Conservation (phyloP, 2,329 filamentous ascomycete species). For the Aspergillus thermomutatus region DNA sequence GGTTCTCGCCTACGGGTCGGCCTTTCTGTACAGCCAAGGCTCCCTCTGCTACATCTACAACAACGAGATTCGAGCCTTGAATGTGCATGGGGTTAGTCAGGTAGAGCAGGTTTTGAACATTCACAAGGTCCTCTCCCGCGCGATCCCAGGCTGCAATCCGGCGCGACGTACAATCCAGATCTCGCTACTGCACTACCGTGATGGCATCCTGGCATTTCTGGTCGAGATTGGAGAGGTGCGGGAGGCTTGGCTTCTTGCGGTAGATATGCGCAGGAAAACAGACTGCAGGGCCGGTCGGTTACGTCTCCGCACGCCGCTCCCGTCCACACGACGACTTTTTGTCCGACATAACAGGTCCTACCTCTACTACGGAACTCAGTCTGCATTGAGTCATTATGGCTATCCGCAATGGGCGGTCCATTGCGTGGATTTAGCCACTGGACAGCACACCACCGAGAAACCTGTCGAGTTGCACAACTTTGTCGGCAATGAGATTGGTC, state of each 20-base stretch:
- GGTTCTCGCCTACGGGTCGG: slow-evolving; percentile 57
- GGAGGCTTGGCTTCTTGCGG: slow-evolving; percentile 53
- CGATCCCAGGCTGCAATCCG: slow-evolving; percentile 30
- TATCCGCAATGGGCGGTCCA: slow-evolving; percentile 62
- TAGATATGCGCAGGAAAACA: slow-evolving; percentile 37
- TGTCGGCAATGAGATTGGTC: slow-evolving; percentile 63
- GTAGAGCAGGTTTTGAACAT: slow-evolving; percentile 58
- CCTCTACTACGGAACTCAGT: slow-evolving; percentile 66
- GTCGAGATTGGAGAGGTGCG: slow-evolving; percentile 46
- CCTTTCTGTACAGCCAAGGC: slow-evolving; percentile 62
- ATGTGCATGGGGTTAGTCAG: slow-evolving; percentile 50
- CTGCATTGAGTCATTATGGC: slow-evolving; percentile 51
- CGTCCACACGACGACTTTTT: slow-evolving; percentile 58
- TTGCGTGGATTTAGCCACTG: slow-evolving; percentile 47
- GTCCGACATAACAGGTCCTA: slow-evolving; percentile 61
- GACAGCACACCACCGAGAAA: slow-evolving; percentile 42
- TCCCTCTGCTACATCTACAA: slow-evolving; percentile 61
- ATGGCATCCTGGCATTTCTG: slow-evolving; percentile 57
- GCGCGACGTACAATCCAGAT: slow-evolving; percentile 45
- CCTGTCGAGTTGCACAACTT: slow-evolving; percentile 55
- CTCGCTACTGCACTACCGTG: slow-evolving; percentile 55
- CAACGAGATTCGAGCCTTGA: slow-evolving; percentile 55
- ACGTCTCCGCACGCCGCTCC: slow-evolving; percentile 41
- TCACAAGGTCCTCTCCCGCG: slow-evolving; percentile 38
- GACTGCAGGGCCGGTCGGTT: slow-evolving; percentile 32